phyloP scores from a whole-genome alignment of 2,329 filamentous ascomycete species.

The Plectosphaerella sp. region DNA sequence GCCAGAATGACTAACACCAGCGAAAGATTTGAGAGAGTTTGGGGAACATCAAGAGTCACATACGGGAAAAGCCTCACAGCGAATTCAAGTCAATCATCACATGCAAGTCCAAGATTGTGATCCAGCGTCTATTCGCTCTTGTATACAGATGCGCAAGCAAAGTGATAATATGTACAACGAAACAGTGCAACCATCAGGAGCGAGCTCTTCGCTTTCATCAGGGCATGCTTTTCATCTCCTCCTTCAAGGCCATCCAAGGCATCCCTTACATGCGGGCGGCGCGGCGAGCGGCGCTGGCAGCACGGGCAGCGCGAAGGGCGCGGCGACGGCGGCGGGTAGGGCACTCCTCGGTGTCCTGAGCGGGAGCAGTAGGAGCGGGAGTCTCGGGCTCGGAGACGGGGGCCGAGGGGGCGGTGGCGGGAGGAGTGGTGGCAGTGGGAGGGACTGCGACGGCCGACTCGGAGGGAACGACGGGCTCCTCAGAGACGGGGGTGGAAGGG shows the following conservation, averaged over 20 bases:
- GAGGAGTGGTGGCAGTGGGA: neutral
- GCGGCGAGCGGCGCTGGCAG: neutral
- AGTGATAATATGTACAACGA: conserved; percentile 1
- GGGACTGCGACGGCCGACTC: neutral
- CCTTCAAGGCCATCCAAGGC: neutral
- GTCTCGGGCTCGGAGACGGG: neutral
- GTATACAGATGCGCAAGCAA: neutral
- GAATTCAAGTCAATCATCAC: too few species aligned
- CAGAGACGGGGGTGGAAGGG: neutral
- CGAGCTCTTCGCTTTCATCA: neutral
- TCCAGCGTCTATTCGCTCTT: neutral
- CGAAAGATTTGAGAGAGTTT: too few species aligned
- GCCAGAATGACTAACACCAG: too few species aligned
- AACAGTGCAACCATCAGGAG: neutral
- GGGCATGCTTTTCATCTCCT: neutral
- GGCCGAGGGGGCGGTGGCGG: neutral
- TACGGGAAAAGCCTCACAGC: too few species aligned
- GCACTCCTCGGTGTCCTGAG: neutral
- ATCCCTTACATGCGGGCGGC: neutral
- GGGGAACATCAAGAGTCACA: too few species aligned
- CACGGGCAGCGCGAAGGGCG: neutral
- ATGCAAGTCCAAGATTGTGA: too few species aligned
- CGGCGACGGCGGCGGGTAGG: neutral
- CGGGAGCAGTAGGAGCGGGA: neutral
- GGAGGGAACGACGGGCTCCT: neutral